Evolutionary conservation across 352 stramenopile genomes (phyloP).

Genomic region (Phytophthora crassamura): DNA sequence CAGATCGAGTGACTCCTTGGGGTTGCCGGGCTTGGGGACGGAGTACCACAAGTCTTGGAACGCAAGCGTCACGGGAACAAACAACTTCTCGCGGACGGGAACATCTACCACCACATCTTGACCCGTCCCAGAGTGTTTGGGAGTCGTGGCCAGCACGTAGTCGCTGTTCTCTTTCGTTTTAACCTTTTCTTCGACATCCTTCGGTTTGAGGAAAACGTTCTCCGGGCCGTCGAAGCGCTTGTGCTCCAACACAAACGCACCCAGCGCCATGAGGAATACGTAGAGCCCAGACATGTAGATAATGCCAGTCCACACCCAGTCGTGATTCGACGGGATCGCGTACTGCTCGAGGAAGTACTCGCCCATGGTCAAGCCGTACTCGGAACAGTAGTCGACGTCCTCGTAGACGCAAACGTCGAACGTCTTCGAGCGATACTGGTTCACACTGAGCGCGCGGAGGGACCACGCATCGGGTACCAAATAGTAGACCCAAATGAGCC

Average conservation of each 20-base stretch:
- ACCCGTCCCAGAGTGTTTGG: conserved; percentile 22
- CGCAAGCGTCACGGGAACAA: conserved; percentile 37
- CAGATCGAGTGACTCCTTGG: conserved; percentile 46
- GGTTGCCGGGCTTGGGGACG: conserved; percentile 37
- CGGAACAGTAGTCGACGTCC: conserved; percentile 43
- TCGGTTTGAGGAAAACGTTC: conserved; percentile 16
- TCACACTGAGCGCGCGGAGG: conserved; percentile 45
- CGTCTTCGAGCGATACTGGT: conserved; percentile 44
- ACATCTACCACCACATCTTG: no score
- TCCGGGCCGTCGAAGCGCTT: conserved; percentile 38
- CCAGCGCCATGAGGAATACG: conserved; percentile 32
- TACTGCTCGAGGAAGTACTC: conserved; percentile 46
- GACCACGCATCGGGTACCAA: conserved; percentile 61
- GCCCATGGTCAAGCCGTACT: conserved; percentile 40
- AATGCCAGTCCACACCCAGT: conserved; percentile 37
- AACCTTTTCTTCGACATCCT: not conserved
- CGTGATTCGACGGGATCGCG: conserved; percentile 21
- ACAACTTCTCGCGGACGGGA: conserved; percentile 17
- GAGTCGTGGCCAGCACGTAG: conserved; percentile 24
- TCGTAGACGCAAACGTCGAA: conserved; percentile 46
- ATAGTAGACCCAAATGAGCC: conserved; percentile 70
- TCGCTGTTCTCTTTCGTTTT: no score
- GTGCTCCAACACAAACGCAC: conserved; percentile 41
- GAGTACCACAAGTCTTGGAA: conserved; percentile 47
- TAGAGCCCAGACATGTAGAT: conserved; percentile 42